phyloP scores from a whole-genome alignment of 2,329 filamentous ascomycete genomes.

The Albophoma yamanashiensis region DNA sequence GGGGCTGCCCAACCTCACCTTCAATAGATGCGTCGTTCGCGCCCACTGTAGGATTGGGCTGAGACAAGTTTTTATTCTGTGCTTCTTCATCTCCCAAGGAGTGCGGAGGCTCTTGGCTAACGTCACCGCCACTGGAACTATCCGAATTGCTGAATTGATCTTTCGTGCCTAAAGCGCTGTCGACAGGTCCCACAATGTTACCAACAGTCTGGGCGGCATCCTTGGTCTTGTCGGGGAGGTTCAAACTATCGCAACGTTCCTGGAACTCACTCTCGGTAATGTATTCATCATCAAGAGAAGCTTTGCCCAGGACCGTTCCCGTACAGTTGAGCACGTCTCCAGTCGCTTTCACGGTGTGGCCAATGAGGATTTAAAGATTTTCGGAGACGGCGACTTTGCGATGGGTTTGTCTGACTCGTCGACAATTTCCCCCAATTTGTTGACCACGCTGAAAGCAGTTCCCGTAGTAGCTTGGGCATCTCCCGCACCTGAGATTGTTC shows the following conservation, averaged over 20 bases:
- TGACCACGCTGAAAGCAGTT: conserved; percentile 30
- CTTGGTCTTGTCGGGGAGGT: conserved; percentile 17
- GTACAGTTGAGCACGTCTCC: conserved; percentile 22
- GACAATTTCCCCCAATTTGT: conserved; percentile 32
- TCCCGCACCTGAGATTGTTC: neutral
- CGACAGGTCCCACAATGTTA: conserved; percentile 10
- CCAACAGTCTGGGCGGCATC: too few species aligned
- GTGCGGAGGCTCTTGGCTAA: neutral
- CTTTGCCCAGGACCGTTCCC: conserved; percentile 29
- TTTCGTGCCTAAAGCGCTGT: conserved; percentile 4
- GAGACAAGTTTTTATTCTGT: neutral
- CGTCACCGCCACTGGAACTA: neutral
- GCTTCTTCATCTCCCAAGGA: neutral
- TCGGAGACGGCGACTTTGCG: conserved; percentile 28
- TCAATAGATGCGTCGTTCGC: neutral
- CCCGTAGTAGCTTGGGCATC: conserved; percentile 20
- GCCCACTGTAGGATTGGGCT: neutral
- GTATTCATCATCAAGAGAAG: conserved; percentile 27
- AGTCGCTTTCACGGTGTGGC: conserved; percentile 25
- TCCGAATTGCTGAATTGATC: neutral
- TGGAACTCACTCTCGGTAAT: conserved; percentile 13
- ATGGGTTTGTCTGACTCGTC: conserved; percentile 31
- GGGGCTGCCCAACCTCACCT: neutral
- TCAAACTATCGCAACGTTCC: conserved; percentile 16
- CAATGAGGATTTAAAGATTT: conserved; percentile 28